Evolutionary conservation across 2,329 filamentous ascomycete genomes (phyloP), one percentile per base, ranked within the genome.

Genomic region (Plenodomus lindquistii): DNA sequence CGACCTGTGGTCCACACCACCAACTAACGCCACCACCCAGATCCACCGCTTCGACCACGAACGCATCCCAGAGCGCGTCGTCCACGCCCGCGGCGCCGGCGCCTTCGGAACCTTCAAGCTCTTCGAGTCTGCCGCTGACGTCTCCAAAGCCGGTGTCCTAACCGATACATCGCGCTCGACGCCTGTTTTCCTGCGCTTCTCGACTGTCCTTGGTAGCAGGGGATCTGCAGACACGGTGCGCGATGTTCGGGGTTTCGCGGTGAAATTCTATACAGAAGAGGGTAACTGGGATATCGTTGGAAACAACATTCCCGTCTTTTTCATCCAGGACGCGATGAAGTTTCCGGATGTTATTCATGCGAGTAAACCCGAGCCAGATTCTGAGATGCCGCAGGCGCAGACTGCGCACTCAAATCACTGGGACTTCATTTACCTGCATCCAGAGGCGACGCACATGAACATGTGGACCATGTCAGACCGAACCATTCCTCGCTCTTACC

Each of bases 141-240:
- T 88, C 22, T 85, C 84, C 4, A 77, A 74, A 24, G 87, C 87
- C 1, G 80, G 79, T 4, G 77, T 89, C 3, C 72, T 90, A 38
- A 89, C 82, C 1, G 86, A 89, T 53, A 89, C 85, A 0, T 83
- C 81, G 0, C 80, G 85, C 22, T 81, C 79, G 27, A 91, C 87
- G 0, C 84, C 80, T 0, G 76, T 89, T 1, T 89, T 90, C 63
- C 63, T 88, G 15, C 85, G 89, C 0, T 92, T 94, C 70, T 93
- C 88, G 0, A 93, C 89, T 0, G 89, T 90, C 0, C 78, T 89
- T 2, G 88, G 87, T 6, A 89, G 84, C 65, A 81, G 85, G 27
- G 89, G 89, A 11, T 89, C 85, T 42, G 87, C 88, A 5, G 89
- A 94, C 66, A 92, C 88, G 0, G 89, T 91, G 1, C 83, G 89